These are phyloP conservation scores for Cryptosporidium andersoni DNA, from an alignment of 169 alveolate species.

Conservation along the genomic window DNA sequence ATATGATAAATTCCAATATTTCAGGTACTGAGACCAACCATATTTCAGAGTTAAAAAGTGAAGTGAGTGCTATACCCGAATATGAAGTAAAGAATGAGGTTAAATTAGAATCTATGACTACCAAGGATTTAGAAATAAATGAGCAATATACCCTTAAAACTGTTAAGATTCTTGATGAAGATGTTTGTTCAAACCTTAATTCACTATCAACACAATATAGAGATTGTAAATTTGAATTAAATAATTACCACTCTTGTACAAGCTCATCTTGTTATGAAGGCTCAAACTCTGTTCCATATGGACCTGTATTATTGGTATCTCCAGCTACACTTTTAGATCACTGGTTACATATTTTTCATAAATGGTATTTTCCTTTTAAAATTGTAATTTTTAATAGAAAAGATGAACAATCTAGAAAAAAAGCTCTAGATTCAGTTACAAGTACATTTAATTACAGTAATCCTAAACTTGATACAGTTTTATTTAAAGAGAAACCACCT, in stretches of 20 bases:
- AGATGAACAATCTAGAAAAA: constrained; percentile 31
- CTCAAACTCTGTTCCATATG: constrained; percentile 4
- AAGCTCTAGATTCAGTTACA: constrained; percentile 26
- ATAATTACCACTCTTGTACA: background rate
- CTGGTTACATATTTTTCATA: constrained; percentile 76
- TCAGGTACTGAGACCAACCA: background rate
- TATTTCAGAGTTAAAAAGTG: background rate
- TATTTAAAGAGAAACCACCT: constrained; percentile 1
- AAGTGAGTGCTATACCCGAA: background rate
- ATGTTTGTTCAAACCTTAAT: no score
- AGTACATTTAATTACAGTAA: background rate
- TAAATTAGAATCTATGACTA: constrained; percentile 22
- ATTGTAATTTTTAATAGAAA: constrained; percentile 18
- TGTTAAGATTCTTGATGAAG: constrained; percentile 13
- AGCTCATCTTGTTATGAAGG: background rate
- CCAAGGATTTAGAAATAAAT: constrained; percentile 69
- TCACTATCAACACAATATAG: background rate
- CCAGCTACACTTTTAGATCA: constrained; percentile 79
- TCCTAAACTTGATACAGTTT: constrained; percentile 18
- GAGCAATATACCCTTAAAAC: constrained; percentile 65
- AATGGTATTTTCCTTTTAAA: constrained; percentile 71
- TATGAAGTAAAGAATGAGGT: constrained; percentile 45
- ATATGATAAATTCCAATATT: background rate
- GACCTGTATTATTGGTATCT: constrained; percentile 74
- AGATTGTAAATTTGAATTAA: constrained; percentile 1